Base-by-base conservation (phyloP, 2,329 filamentous ascomycete genomes). In the Fusarium cicatricum region DNA sequence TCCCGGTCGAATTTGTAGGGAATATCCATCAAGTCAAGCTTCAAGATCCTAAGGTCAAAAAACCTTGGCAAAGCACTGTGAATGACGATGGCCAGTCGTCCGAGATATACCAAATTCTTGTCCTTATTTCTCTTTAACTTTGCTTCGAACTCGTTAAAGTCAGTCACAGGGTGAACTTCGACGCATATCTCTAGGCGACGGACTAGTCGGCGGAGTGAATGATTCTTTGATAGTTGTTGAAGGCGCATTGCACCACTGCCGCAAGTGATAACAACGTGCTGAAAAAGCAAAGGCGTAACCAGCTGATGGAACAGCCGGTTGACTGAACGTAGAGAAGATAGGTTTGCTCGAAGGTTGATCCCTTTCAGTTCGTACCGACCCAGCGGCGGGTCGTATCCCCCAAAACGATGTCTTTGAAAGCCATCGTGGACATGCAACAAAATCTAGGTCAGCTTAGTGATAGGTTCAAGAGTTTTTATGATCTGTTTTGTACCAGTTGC, bases 111-210 rank as follows among this genome's bases (percentile, higher is more conserved):
- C 9, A 53, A 36, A 32, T 37, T 17, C n/a, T 17, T 15, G 11
- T 42, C 10, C 19, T 41, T 28, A 6, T 53, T 26, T 10, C 15
- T 40, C 17, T 41, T 23, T 6, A 47, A 4, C 11, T 23, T 29
- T 47, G 14, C 10, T 1, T 15, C 3, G 42, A 17, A 37, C 1
- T 3, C 6, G 8, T 29, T 11, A 36, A 41, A 42, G 23, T 16
- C 19, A 19, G 14, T 29, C 3, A 41, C 42, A 40, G 42, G 36
- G 4, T 19, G 16, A 8, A 41, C 36, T 36, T 47, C 9, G 42
- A 52, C 23, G 14, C 50, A 52, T 12, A 52, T 41, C 37, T 52
- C 50, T 2, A 52, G 36, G 21, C 50, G 50, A 29, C 37, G 50
- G 36, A 52, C 50, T 23, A 52, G 50, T 16, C 28, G 50, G 11